Evolutionary conservation across 1,139 yeast species (phyloP).

Genomic region (Kodamaea anthophila): DNA sequence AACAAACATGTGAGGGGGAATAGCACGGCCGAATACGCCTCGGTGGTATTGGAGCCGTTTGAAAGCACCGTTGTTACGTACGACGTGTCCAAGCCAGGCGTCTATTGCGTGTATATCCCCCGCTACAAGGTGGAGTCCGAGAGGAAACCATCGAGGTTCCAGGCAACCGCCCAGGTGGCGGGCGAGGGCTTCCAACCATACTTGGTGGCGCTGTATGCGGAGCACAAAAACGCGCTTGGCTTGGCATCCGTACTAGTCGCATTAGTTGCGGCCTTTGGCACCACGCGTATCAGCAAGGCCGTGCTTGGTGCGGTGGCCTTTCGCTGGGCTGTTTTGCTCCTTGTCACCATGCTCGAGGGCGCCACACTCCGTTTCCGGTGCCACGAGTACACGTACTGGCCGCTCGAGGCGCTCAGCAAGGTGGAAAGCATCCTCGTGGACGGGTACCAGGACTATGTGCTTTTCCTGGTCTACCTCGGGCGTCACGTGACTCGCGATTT

Average conservation of each 20-base stretch:
- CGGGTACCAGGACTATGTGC: slow-evolving; percentile 2
- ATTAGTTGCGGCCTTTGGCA: background rate
- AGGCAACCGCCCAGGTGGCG: slow-evolving; percentile 1
- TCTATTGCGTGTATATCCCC: slow-evolving; percentile 13
- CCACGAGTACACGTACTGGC: background rate
- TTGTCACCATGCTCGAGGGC: background rate
- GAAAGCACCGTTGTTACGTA: too few species aligned
- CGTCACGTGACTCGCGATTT: background rate
- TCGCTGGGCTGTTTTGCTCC: background rate
- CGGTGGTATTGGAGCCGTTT: too few species aligned
- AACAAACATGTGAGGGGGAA: too few species aligned
- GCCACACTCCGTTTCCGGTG: background rate
- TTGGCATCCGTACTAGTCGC: background rate
- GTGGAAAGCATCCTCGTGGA: slow-evolving; percentile 3
- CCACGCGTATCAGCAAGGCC: background rate
- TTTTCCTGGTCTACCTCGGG: slow-evolving; percentile 3
- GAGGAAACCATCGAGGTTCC: slow-evolving; percentile 2
- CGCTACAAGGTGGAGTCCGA: slow-evolving; percentile 5
- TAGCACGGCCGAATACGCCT: too few species aligned
- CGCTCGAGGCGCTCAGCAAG: background rate
- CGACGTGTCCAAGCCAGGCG: slow-evolving; percentile 7
- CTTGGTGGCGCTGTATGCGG: background rate
- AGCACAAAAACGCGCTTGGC: background rate
- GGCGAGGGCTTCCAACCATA: slow-evolving; percentile 5
- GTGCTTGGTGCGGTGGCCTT: background rate